Evolutionary conservation across 2,329 filamentous ascomycete genomes (phyloP), one percentile per base, ranked within the genome.

Genomic region (Paradendryphiella salina): DNA sequence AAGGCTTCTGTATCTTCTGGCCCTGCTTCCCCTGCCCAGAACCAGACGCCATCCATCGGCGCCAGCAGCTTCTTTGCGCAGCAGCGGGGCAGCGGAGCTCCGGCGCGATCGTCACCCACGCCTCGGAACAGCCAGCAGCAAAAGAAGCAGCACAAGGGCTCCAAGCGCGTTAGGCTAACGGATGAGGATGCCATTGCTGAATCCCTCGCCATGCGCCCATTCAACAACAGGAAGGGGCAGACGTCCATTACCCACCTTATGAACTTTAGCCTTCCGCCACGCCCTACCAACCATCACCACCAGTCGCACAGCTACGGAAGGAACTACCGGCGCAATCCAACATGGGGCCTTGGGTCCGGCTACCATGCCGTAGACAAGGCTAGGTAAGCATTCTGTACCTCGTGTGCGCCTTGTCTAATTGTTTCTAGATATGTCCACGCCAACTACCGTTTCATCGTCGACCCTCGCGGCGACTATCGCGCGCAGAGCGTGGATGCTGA

Each of bases 181-280:
- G 86, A 92, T 77, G 91, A 96, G 77, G 91, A 96, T 82, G 85
- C 84, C 65, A 86, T 95, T 83, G 90, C 85, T 59, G 91, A 96
- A 78, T 80, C 82, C 63, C 79, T 79, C 75, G 81, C 79, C 75
- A 87, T 85, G 82, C 81, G 76, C 70, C 82, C 82, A 45, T 79
- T 82, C 54, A 85, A 77, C 63, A 85, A 85, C 64, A 87, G 94
- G 52, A 90, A 94, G 65, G 94, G 94, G 46, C 93, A 96, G 75
- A 96, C 91, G 46, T 96, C 90, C 66, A 99, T 99, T 70, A 97
- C 94, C 33, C 94, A 99, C 74, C 78, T 99, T 50, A 89, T 99
- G 81, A 93, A 93, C 77, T 96, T 96, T 74, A 85, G 88, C 36
- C 79, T 90, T 15, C 89, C 92, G 17, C 85, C 88, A 34, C 84